Base-by-base conservation (phyloP, 352 stramenopile genomes). In the Pythium aphanidermatum region DNA sequence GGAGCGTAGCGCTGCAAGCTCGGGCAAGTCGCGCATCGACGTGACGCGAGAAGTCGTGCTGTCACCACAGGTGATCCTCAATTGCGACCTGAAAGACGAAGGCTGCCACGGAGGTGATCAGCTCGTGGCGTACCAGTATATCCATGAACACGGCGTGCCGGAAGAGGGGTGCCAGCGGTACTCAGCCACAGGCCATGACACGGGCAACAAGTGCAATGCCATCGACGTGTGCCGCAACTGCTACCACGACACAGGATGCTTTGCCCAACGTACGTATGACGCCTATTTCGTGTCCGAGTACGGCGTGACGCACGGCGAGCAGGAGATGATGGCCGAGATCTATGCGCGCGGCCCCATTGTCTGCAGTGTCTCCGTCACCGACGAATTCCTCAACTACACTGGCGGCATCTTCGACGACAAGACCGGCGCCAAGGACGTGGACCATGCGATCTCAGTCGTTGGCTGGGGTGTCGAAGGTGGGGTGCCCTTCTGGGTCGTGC, bases 291-390 rank as follows among this genome's bases (percentile, higher is more conserved):
- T 98, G 11, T 94, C 85, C 14, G 94, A 98, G 73, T 98, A 95
- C 63, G 95, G 95, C 32, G 83, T 68, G 13, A 95, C 94, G 17
- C 67, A 83, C 11, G 93, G 92, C 17, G 83, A 97, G 44, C 35
- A 90, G 38, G 74, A 95, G 44, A 97, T 98, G 77, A 98, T 97
- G 83, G 79, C 90, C 8, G 96, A 99, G 76, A 98, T 99, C 43
- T 98, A 95, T 48, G 86, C 82, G 19, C 91, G 95, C 35, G 95
- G 95, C 0, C 93, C 94, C 1, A 96, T 98, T 43, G 87, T 89
- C 3, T 97, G 92, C 57, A 94, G 76, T 31, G 90, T 98, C 13
- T 89, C 96, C 40, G 95, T 97, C 44, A 88, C 83, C 8, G 62
- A 92, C 27, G 75, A 69, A 46, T 89, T 96, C 39, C 58, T 85